Conservation (phyloP, 179 eudicot species). For the Sideroxylon spinosum region DNA sequence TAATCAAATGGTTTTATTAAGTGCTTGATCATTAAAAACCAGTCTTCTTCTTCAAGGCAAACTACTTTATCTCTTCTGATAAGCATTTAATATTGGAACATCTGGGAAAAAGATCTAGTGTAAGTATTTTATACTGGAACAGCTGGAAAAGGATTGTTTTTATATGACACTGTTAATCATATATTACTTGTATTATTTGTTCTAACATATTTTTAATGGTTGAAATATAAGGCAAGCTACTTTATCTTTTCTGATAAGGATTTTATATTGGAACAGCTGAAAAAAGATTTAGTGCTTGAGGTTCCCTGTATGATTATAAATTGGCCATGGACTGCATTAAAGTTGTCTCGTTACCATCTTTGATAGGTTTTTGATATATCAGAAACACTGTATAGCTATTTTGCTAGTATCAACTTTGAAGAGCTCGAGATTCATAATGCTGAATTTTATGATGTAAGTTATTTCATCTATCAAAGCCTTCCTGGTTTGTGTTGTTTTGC, state of each 20-base stretch:
- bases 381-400: conserved; percentile 48
- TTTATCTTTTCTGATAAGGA: neutral
- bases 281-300: neutral
- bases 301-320: neutral
- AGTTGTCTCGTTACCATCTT: neutral
- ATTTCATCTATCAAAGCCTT: neutral
- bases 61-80: neutral
- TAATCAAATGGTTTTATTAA: neutral
- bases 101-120: no score
- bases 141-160: neutral
- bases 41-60: neutral
- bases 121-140: neutral
- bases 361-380: conserved; percentile 66
- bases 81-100: no score
- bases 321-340: neutral
- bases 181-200: neutral
- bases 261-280: neutral
- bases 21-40: conserved; percentile 9
- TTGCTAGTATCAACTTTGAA: conserved; percentile 41
- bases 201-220: neutral
- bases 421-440: conserved; percentile 33
- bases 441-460: conserved; percentile 37
- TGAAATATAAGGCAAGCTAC: neutral
- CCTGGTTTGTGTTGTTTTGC: neutral
- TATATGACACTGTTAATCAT: neutral